These are phyloP conservation scores for Polysphondylium violaceum DNA, from an alignment of 78 protist species.

Conservation along the genomic window DNA sequence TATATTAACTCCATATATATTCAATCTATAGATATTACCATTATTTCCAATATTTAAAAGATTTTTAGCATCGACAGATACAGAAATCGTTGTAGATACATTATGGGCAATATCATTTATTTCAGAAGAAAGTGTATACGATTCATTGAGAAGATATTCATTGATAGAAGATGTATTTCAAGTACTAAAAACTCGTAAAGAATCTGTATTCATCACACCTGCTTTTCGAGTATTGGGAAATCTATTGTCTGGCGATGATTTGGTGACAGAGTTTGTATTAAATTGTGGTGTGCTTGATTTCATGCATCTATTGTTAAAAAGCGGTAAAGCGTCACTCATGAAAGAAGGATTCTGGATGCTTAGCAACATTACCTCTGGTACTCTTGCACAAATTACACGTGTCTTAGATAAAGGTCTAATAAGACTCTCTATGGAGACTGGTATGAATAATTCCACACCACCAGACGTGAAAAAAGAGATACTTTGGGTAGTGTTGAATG, in stretches of 20 bases:
- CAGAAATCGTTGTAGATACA: background rate
- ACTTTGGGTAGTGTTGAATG: background rate
- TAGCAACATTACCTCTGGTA: background rate
- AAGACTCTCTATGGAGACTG: background rate
- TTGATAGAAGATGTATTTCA: no score
- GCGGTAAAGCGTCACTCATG: background rate
- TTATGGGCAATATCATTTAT: conserved; percentile 6
- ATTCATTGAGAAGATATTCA: no score
- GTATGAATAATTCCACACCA: background rate
- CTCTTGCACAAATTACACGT: background rate
- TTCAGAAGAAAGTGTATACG: no score
- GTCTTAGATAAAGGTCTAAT: background rate
- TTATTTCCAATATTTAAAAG: no score
- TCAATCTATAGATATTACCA: no score
- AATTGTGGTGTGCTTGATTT: no score
- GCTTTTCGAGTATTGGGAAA: conserved; percentile 3
- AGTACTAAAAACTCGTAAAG: no score
- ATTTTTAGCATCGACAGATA: no score
- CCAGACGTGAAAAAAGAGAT: background rate
- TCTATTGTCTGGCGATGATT: background rate
- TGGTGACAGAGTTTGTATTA: background rate
- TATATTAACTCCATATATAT: no score
- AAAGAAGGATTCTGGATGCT: background rate
- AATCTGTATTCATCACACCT: background rate
- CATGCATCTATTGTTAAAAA: background rate